Conservation (phyloP, 805 yeast species). For the Saccharomycopsis oosterbeekiorum region DNA sequence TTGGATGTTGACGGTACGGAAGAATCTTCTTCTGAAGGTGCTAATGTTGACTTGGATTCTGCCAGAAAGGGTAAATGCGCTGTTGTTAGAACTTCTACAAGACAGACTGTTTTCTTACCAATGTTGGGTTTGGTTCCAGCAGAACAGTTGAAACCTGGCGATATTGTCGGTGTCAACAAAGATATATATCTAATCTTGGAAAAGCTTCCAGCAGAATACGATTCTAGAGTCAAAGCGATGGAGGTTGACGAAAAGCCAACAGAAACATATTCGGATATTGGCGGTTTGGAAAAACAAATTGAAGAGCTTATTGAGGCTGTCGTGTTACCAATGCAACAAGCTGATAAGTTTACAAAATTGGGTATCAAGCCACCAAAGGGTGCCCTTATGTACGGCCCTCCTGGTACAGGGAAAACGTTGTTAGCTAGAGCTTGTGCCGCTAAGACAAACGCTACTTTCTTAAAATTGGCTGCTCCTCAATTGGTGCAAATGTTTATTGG, state of each 20-base stretch:
- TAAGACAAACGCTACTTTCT: conserved; percentile 93
- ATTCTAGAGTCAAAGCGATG: conserved; percentile 97
- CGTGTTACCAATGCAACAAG: conserved; percentile 96
- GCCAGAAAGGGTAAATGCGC: conserved; percentile 94
- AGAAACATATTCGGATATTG: conserved; percentile 94
- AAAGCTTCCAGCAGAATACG: conserved; percentile 94
- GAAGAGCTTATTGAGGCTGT: conserved; percentile 98
- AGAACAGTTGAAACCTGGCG: conserved; percentile 88
- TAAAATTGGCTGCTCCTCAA: conserved; percentile 96
- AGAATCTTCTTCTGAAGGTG: conserved; percentile 83
- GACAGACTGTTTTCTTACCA: conserved; percentile 95
- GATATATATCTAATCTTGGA: conserved; percentile 91
- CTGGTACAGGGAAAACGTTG: conserved; percentile 97
- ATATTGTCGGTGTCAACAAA: conserved; percentile 93
- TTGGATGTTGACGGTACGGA: conserved; percentile 80
- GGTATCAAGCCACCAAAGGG: conserved; percentile 99
- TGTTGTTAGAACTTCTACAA: conserved; percentile 91
- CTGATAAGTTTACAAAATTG: conserved; percentile 85
- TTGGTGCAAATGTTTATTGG: conserved; percentile 97
- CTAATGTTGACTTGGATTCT: conserved; percentile 87
- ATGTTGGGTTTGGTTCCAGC: conserved; percentile 94
- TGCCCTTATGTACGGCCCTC: conserved; percentile 97
- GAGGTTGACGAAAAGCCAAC: conserved; percentile 99
- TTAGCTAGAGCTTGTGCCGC: conserved; percentile 99
- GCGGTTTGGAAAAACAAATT: conserved; percentile 96